Evolutionary conservation across 371 early-diverging fungal species (phyloP).

Genomic region (Saksenaea vasiformis): DNA sequence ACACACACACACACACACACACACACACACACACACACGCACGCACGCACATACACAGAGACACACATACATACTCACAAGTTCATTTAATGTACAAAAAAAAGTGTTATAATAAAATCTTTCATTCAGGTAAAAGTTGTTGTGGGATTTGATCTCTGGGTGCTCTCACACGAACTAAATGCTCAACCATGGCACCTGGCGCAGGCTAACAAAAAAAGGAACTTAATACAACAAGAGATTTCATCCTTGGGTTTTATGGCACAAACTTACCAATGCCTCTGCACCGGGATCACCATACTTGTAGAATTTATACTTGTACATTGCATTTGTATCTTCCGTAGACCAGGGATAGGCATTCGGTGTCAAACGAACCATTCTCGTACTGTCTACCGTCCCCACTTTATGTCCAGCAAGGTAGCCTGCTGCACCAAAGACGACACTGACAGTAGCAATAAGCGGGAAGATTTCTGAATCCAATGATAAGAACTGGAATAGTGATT

Average conservation of each 20-base stretch:
- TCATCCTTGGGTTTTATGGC: background rate
- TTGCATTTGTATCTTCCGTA: background rate
- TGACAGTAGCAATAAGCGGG: slow-evolving; percentile 17
- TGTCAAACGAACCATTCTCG: slow-evolving; percentile 1
- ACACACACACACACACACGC: too few species aligned
- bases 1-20: too few species aligned
- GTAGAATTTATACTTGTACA: slow-evolving; percentile 6
- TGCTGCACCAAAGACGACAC: slow-evolving; percentile 1
- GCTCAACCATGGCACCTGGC: slow-evolving; percentile 12
- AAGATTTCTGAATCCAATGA: slow-evolving; percentile 25
- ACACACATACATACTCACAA: background rate
- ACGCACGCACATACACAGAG: background rate
- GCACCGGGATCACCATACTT: slow-evolving; percentile 3
- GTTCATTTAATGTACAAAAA: background rate
- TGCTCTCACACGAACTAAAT: background rate
- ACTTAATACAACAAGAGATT: background rate
- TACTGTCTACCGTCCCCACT: background rate
- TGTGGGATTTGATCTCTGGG: slow-evolving; percentile 11
- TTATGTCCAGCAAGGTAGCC: slow-evolving; percentile 17
- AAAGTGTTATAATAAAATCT: background rate
- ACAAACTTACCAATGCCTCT: slow-evolving; percentile 1
- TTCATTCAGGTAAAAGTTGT: background rate
- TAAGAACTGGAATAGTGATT: slow-evolving; percentile 12
- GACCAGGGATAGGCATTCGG: slow-evolving; percentile 8
- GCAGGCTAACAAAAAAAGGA: background rate